Conservation (phyloP, 805 yeast species). For the Sungouiella blattae region DNA sequence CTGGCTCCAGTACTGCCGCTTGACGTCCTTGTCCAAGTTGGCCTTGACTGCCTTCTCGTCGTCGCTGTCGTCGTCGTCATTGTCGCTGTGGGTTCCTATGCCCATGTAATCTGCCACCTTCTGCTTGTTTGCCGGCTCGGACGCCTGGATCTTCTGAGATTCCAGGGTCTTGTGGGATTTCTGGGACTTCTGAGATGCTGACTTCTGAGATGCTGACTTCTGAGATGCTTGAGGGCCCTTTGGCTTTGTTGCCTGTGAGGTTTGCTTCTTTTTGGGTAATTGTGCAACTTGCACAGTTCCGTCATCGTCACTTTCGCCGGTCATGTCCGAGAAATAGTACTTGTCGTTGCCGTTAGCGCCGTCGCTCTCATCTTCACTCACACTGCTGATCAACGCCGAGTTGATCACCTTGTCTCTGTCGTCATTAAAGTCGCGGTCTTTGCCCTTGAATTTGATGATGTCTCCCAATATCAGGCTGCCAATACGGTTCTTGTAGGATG, state of each 20-base stretch:
- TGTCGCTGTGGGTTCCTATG: constrained; percentile 16
- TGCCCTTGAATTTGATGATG: constrained; percentile 71
- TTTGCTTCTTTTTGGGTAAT: background rate
- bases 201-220: background rate
- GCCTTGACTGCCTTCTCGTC: constrained; percentile 11
- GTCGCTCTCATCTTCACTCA: constrained; percentile 28
- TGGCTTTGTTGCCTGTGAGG: too few relatives aligned
- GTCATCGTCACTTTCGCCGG: constrained; percentile 34
- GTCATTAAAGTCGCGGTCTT: constrained; percentile 72
- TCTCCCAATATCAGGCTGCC: constrained; percentile 78
- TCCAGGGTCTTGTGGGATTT: background rate
- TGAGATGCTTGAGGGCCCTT: too few relatives aligned
- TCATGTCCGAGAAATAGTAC: constrained; percentile 42
- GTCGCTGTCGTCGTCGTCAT: constrained; percentile 15
- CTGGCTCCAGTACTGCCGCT: constrained; percentile 40
- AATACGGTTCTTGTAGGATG: constrained; percentile 61
- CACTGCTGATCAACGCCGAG: constrained; percentile 46
- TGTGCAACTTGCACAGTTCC: background rate
- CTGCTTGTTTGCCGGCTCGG: background rate
- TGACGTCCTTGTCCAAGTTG: constrained; percentile 30
- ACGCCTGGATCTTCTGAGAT: background rate
- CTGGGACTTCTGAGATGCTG: background rate
- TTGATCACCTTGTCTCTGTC: constrained; percentile 63
- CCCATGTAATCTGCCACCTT: constrained; percentile 13
- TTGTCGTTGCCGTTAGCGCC: constrained; percentile 37